phyloP scores from a whole-genome alignment of 2,329 filamentous ascomycete genomes.

The Fusarium verrucosum region DNA sequence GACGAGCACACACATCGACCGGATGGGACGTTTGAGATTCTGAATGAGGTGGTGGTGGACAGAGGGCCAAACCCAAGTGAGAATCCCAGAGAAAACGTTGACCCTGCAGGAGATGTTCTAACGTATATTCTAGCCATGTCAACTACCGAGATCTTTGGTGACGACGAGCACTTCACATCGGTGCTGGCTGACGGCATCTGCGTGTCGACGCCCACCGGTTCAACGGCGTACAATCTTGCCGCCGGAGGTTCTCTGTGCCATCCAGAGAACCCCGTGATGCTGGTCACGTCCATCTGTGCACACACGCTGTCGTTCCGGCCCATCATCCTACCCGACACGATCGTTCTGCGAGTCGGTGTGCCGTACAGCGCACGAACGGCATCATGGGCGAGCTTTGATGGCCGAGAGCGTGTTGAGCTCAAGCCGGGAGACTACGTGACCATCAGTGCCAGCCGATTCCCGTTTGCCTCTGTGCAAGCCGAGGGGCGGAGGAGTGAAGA shows the following conservation, averaged over 20 bases:
- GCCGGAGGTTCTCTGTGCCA: conserved; percentile 96
- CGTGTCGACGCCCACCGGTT: conserved; percentile 92
- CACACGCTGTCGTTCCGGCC: conserved; percentile 95
- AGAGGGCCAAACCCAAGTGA: conserved; percentile 90
- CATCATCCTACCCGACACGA: conserved; percentile 96
- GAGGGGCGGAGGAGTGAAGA: conserved; percentile 76
- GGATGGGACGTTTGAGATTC: conserved; percentile 84
- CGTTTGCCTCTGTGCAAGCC: conserved; percentile 80
- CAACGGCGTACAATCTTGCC: conserved; percentile 94
- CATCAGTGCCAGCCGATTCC: conserved; percentile 81
- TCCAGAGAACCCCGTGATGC: conserved; percentile 94
- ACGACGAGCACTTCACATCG: conserved; percentile 94
- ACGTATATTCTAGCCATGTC: conserved; percentile 75
- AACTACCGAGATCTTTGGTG: conserved; percentile 89
- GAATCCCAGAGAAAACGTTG: conserved; percentile 46
- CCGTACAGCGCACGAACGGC: conserved; percentile 89
- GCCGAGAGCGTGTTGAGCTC: conserved; percentile 85
- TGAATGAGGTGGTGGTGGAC: conserved; percentile 98
- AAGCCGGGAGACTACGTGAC: conserved; percentile 84
- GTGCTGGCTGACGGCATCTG: conserved; percentile 93
- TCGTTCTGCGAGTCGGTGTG: conserved; percentile 91
- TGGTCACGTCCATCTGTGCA: conserved; percentile 92
- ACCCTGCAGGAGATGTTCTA: conserved; percentile 4
- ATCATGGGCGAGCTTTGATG: conserved; percentile 98
- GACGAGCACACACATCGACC: conserved; percentile 86